Percentiles rank a stretch among this genome's conserved stretches.
phyloP scores from a whole-genome alignment of 2,329 filamentous ascomycete genomes.

The Ascomycota sp. region DNA sequence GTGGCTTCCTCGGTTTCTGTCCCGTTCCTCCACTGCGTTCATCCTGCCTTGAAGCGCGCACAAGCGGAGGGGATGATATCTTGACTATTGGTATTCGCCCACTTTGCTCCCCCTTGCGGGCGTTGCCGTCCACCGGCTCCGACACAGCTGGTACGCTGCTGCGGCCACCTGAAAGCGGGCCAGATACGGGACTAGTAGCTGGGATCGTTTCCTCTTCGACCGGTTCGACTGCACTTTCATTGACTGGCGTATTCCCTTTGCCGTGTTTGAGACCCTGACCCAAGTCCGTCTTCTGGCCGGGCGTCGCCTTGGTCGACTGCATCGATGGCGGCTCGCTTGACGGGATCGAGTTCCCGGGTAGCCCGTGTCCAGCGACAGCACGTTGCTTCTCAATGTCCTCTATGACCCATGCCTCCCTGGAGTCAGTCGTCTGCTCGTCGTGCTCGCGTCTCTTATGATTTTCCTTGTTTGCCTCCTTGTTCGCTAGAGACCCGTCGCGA shows the following conservation, averaged over 20 bases:
- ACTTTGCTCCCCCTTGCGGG: not conserved
- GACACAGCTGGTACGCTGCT: not conserved
- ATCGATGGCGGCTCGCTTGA: constrained; percentile 8
- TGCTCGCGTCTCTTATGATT: constrained; percentile 5
- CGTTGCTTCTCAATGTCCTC: too few relatives aligned
- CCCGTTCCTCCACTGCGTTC: too few relatives aligned
- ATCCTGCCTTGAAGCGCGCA: too few relatives aligned
- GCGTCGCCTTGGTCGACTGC: constrained; percentile 15
- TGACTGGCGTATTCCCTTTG: not conserved
- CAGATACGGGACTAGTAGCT: constrained; percentile 15
- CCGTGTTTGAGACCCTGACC: constrained; percentile 1
- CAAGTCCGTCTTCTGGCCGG: constrained; percentile 5
- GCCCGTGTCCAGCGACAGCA: constrained; percentile 3
- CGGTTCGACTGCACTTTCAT: not conserved
- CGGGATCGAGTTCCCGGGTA: too few relatives aligned
- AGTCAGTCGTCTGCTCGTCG: not conserved
- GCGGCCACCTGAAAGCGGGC: not conserved
- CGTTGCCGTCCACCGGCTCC: not conserved
- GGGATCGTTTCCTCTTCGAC: constrained; percentile 17
- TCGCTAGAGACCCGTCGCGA: constrained; percentile 6
- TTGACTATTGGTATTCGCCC: too few relatives aligned
- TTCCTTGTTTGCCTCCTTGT: constrained; percentile 9
- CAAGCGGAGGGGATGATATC: too few relatives aligned
- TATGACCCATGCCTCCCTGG: too few relatives aligned
- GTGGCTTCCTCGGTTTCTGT: too few relatives aligned